phyloP scores from a whole-genome alignment of 2,329 filamentous ascomycete genomes.

The Paradendryphiella salina region DNA sequence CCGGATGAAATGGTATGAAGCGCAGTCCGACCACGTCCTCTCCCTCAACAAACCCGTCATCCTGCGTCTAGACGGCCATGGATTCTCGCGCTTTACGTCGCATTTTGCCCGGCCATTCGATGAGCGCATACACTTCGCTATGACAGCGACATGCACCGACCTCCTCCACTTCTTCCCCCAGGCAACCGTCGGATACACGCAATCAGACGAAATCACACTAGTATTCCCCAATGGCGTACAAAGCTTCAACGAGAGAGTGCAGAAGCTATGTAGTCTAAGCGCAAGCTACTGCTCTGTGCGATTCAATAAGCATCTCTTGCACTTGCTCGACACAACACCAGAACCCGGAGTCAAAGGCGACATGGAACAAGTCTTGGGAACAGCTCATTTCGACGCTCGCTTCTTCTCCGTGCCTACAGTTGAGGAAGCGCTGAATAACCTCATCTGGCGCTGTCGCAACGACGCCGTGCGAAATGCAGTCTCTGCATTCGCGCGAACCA shows the following conservation, averaged over 20 bases:
- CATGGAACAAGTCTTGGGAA: conserved; percentile 20
- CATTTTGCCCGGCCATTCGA: conserved; percentile 38
- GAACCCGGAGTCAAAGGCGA: conserved; percentile 25
- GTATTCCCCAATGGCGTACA: conserved; percentile 36
- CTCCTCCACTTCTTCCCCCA: conserved; percentile 34
- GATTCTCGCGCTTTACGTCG: conserved; percentile 37
- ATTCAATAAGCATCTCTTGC: conserved; percentile 32
- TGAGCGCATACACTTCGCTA: conserved; percentile 38
- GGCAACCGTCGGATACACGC: conserved; percentile 40
- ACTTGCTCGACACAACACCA: conserved; percentile 15
- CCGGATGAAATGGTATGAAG: conserved; percentile 43
- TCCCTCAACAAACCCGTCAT: conserved; percentile 26
- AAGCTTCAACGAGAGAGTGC: conserved; percentile 35
- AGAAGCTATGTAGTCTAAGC: conserved; percentile 36
- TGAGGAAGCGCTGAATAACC: conserved; percentile 35
- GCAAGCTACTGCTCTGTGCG: conserved; percentile 36
- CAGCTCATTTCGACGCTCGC: conserved; percentile 38
- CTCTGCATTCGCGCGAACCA: conserved; percentile 32
- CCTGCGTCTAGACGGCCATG: conserved; percentile 38
- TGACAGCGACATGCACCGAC: conserved; percentile 31
- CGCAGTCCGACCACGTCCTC: conserved; percentile 28
- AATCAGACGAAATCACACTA: conserved; percentile 42
- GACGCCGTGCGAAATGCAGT: conserved; percentile 39
- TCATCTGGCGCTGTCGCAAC: conserved; percentile 39
- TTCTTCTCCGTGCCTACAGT: conserved; percentile 33